Conservation (phyloP, 2,329 filamentous ascomycete species). For the Ascosphaera aggregata region DNA sequence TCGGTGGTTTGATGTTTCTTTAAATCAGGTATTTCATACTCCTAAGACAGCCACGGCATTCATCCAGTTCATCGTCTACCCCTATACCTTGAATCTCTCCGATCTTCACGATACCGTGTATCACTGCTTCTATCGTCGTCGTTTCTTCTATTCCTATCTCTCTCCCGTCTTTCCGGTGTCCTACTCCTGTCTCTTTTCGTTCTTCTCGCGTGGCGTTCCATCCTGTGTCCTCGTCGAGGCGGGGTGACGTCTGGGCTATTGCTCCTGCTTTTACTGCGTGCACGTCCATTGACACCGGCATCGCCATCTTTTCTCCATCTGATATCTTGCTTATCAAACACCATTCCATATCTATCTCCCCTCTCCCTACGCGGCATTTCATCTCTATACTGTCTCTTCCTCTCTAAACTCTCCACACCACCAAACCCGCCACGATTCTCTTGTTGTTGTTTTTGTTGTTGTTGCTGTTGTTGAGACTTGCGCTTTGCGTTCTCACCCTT, state of each 20-base stretch:
- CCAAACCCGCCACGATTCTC: slow-evolving; percentile 77
- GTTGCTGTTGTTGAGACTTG: slow-evolving; percentile 18
- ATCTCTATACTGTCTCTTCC: slow-evolving; percentile 71
- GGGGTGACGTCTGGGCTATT: slow-evolving; percentile 21
- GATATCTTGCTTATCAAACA: slow-evolving; percentile 54
- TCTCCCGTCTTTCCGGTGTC: not conserved
- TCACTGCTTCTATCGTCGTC: not conserved
- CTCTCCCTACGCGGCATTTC: slow-evolving; percentile 26
- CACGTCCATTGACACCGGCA: no score
- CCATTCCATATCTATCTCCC: slow-evolving; percentile 45
- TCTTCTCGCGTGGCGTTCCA: slow-evolving; percentile 8
- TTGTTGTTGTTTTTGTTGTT: no score
- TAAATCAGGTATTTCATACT: no score
- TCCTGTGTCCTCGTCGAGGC: slow-evolving; percentile 11
- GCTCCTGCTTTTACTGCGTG: slow-evolving; percentile 14
- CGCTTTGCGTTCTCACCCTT: slow-evolving; percentile 67
- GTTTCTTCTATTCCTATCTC: not conserved
- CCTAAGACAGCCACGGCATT: no score
- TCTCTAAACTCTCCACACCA: slow-evolving; percentile 69
- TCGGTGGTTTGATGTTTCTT: no score
- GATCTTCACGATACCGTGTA: not conserved
- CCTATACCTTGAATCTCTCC: not conserved
- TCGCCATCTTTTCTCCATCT: slow-evolving; percentile 19
- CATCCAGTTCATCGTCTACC: not conserved
- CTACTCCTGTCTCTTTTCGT: slow-evolving; percentile 5